Base-by-base conservation (phyloP, 1,284 basidiomycete genomes). In the Mycosarcoma maydis region DNA sequence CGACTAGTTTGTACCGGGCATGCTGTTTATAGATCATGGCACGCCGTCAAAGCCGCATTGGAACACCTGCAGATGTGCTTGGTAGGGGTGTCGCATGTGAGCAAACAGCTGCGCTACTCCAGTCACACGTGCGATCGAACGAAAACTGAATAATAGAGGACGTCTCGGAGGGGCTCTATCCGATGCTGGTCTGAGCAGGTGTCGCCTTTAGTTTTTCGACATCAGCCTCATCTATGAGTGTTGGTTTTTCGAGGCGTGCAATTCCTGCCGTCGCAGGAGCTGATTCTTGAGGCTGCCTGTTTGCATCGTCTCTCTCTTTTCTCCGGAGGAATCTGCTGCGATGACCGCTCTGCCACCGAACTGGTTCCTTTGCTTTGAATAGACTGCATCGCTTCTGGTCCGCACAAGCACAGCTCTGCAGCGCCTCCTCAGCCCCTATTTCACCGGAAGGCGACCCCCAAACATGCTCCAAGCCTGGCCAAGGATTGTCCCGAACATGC, bases 271-370 rank as follows among this genome's bases (percentile, higher is more conserved):
- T n/a, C n/a, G n/a, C n/a, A n/a, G n/a, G n/a, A n/a, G n/a, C n/a
- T n/a, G n/a, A n/a, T n/a, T n/a, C 17, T 30, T 29, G 17, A 38
- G 7, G 19, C 27, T 2, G 26, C 20, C 19, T 13, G 7, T n/a
- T 14, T 4, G 24, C 14, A 6, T 2, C 14, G 3, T 22, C 20
- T 10, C 20, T 26, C 22, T 54, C 34, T 19, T 54, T 58, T 20
- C 51, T 55, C 24, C 61, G 36, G 19, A 65, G 42, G 33, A 65
- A 65, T 14, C 55, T 34, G 39, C 61, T 65, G 19, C 61, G 39
- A 16, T 20, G 40, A 22, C 55, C 62, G 24, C 62, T 66, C 19
- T 66, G 62, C 56, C 62, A 66, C 1, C 61, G 43, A 9, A 65
- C 19, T 4, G 61, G 61, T 24, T 64, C 54, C 45, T 39, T 5